Evolutionary conservation across 495 filamentous ascomycete genomes (phyloP).

Genomic region (Podospora australis): DNA sequence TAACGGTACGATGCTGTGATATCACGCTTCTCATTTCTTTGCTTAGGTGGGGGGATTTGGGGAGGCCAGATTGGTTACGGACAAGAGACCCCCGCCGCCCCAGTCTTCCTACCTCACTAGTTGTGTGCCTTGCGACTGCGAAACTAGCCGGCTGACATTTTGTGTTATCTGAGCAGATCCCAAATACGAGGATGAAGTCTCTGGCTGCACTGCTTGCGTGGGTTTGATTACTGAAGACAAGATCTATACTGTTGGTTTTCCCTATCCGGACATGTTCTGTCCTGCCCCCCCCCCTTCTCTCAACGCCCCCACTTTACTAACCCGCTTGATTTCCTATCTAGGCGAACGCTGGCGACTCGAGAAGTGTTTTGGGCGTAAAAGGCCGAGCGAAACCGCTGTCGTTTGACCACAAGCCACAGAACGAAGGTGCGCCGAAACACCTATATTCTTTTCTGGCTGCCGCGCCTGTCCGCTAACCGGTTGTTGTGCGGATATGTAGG

Average conservation of each 20-base stretch:
- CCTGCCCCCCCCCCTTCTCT: background rate
- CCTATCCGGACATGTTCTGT: too few species aligned
- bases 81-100: background rate
- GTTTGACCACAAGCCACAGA: conserved; percentile 97
- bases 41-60: conserved; percentile 16
- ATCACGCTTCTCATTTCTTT: background rate
- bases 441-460: conserved; percentile 3
- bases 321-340: conserved; percentile 28
- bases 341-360: conserved; percentile 95
- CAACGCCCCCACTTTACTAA: conserved; percentile 6
- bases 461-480: conserved; percentile 14
- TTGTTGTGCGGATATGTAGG: conserved; percentile 44
- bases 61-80: background rate
- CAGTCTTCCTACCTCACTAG: background rate
- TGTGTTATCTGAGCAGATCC: conserved; percentile 57
- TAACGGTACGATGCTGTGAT: conserved; percentile 57
- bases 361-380: conserved; percentile 90
- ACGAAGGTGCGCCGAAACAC: conserved; percentile 61
- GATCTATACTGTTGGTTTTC: conserved; percentile 75
- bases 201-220: conserved; percentile 91
- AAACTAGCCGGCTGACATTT: conserved; percentile 25
- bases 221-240: conserved; percentile 81
- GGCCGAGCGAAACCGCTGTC: conserved; percentile 94
- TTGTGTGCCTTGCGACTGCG: background rate
- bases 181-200: conserved; percentile 94